phyloP scores from a whole-genome alignment of 257 asterid species.

The Lithospermum erythrorhizon region DNA sequence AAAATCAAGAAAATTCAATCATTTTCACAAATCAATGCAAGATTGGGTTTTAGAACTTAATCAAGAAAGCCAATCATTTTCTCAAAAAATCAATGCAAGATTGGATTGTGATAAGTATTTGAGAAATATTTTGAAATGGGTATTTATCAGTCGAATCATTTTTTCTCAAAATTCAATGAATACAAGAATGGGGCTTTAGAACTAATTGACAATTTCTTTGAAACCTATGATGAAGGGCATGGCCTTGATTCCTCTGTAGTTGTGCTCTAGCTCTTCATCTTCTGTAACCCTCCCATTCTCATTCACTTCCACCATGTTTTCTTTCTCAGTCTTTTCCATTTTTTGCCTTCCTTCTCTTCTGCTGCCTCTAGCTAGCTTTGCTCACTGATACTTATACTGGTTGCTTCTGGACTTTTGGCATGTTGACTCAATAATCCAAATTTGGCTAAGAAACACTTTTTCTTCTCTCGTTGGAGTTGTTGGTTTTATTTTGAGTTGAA shows the following conservation, averaged over 20 bases:
- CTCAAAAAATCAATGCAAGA: background rate
- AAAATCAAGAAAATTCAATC: background rate
- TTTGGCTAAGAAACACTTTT: too few species aligned
- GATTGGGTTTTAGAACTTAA: constrained; percentile 3
- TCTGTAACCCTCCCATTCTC: background rate
- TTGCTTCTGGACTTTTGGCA: too few species aligned
- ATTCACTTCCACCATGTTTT: background rate
- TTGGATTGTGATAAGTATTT: too few species aligned
- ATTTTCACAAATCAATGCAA: background rate
- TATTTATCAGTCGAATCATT: too few species aligned
- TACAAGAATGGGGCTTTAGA: too few species aligned
- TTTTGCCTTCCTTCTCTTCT: background rate
- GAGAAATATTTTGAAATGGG: too few species aligned
- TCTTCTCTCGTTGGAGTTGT: too few species aligned
- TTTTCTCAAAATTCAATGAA: too few species aligned
- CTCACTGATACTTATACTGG: background rate
- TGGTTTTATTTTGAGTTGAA: too few species aligned
- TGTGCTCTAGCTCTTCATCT: constrained; percentile 3
- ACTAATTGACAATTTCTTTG: background rate
- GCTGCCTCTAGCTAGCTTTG: background rate
- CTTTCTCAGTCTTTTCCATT: constrained; percentile 1
- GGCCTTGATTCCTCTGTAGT: constrained; percentile 22
- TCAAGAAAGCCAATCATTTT: background rate
- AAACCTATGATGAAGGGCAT: constrained; percentile 23
- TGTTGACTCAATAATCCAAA: too few species aligned